These are phyloP conservation scores for Panicum virgatum DNA, from an alignment of 202 grass and related monocot species.

Conservation along the genomic window DNA sequence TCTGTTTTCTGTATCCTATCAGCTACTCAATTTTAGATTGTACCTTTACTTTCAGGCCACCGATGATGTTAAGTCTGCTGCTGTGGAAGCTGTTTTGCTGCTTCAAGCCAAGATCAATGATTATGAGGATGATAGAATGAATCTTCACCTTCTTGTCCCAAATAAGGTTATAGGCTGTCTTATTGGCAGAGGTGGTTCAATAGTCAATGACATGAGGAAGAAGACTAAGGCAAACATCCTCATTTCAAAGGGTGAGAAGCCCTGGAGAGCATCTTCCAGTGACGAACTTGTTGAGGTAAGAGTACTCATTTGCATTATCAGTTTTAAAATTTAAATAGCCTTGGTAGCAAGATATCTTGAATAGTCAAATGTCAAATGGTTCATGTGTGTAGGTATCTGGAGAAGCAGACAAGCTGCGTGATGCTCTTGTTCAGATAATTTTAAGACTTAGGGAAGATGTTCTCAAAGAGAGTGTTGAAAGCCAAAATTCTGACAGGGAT, in stretches of 20 bases:
- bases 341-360: constrained; percentile 10
- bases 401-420: constrained; percentile 78
- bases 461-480: constrained; percentile 76
- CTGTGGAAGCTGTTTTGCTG: constrained; percentile 87
- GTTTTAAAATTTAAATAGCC: constrained; percentile 11
- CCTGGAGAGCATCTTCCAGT: constrained; percentile 59
- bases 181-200: constrained; percentile 94
- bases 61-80: constrained; percentile 88
- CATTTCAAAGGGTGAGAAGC: constrained; percentile 86
- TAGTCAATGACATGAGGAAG: constrained; percentile 89
- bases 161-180: constrained; percentile 82
- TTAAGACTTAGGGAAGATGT: constrained; percentile 92
- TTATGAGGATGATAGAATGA: constrained; percentile 60
- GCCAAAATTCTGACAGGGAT: constrained; percentile 69
- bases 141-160: constrained; percentile 81
- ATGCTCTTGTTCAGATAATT: constrained; percentile 90
- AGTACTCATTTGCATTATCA: constrained; percentile 16
- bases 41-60: constrained; percentile 56
- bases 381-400: constrained; percentile 64
- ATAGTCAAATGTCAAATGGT: too few relatives aligned
- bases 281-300: constrained; percentile 91
- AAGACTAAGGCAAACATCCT: constrained; percentile 79
- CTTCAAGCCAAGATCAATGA: constrained; percentile 92
- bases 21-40: constrained; percentile 29
- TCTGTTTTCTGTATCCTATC: constrained; percentile 21